Base-by-base conservation (phyloP, 177 flowering plant species). In the Vitis hybrid region DNA sequence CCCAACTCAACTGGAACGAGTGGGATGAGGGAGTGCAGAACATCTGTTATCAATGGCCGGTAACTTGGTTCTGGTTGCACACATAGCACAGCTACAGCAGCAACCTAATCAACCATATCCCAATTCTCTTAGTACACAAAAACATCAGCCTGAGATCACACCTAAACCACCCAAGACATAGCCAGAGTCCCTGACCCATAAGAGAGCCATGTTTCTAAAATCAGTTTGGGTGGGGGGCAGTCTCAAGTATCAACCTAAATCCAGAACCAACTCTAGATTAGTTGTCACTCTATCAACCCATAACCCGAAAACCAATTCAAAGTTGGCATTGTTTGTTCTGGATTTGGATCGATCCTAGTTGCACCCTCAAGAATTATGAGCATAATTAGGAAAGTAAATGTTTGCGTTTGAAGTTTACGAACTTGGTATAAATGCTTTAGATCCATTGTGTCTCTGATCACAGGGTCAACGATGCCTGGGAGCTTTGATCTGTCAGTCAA, bases 31-130 rank as follows among this genome's bases (percentile, higher is more conserved):
- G 98, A 92, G 68, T 94, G 95, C 71, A 94, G 63, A 48, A 92
- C 97, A 79, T 94, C 98, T 0, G 95, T 89, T 77, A 92, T 92
- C 76, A 94, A 73, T 4, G 98, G 98, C 9, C 98, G 84, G 68
- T 92, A 94, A 72, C 92, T 88, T 58, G 98, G 95, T 73, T 94
- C 98, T 53, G 97, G 97, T 75, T 94, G 98, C 65, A 94, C 92
- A 73, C 98, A 94, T 18, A 94, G 70, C 21, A 92, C 97, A 24
- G 97, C 98, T 50, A 94, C 92, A 11, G 98, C 98, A 69, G 98
- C 98, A 71, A 91, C 98, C 97, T 94, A 67, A 60, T 68, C 30
- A 58, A 67, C 15, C 51, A 27, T 27, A 6, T 55, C 14, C 6
- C 21, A 50, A 5, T 52, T 18, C 15, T 51, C 18, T 15, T 41